Evolutionary conservation across 106 monocot genomes (phyloP), one percentile per base, ranked within the genome.

Genomic region (Platanthera guangdongensis): DNA sequence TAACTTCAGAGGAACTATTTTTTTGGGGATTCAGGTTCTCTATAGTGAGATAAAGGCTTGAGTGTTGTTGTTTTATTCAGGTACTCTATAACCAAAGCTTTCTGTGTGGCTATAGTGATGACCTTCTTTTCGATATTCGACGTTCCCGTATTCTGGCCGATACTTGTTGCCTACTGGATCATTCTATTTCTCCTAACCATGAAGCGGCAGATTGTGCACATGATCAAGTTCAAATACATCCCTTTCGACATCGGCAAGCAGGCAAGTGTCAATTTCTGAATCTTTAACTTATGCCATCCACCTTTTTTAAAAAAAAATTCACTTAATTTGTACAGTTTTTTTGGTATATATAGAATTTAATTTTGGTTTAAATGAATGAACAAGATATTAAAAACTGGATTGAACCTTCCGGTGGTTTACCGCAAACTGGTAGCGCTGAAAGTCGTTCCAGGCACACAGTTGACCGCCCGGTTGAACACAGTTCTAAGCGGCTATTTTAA

Each of bases 91-190:
- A 91, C 91, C n/a, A 91, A 86, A 79, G 91, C 91, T 7, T 86
- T 91, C 63, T 53, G 76, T 59, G 73, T 91, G 52, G 91, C 91
- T 30, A 86, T 91, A 76, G 59, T 86, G 71, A 91, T 91, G 91
- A 88, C 91, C 25, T 91, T 91, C 80, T 88, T 91, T 81, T 91
- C 88, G 16, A 86, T 91, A 50, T 91, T 91, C 68, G 91, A 91
- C 74, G 88, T 91, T n/a, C 91, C 91, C 68, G 91, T 91, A 16
- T 91, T 91, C 75, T 91, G 91, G 91, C 91, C 91, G 5, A 88
- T 91, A 46, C 81, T 91, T 32, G 77, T 91, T 11, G 85, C 79
- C 78, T 91, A 91, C 64, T 91, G 91, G 91, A 46, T 91, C 14
- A 88, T 91, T 71, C 88, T 91, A 22, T 91, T 91, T 51, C 77